phyloP scores from a whole-genome alignment of 768 basidiomycete species.

The Tricholomella constricta region DNA sequence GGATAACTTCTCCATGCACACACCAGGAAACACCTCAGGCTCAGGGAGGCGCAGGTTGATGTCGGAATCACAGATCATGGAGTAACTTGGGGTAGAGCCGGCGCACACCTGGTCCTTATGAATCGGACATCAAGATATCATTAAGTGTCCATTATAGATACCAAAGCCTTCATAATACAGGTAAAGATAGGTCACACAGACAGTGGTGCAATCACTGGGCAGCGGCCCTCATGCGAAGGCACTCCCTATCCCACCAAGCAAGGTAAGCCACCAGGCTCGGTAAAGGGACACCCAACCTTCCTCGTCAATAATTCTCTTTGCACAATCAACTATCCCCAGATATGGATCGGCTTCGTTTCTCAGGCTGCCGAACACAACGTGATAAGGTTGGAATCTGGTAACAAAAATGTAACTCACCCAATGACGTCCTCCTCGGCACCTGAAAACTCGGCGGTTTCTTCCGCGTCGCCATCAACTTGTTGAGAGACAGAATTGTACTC shows the following conservation, averaged over 20 bases:
- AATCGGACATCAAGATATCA: background rate
- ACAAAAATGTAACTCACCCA: constrained; percentile 48
- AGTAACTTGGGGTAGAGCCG: constrained; percentile 3
- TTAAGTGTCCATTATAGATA: constrained; percentile 5
- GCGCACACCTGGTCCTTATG: background rate
- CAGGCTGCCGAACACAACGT: constrained; percentile 43
- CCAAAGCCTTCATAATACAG: background rate
- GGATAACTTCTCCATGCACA: background rate
- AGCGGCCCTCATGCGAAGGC: constrained; percentile 44
- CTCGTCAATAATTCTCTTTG: constrained; percentile 74
- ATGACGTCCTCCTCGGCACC: constrained; percentile 83
- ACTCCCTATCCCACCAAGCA: constrained; percentile 60
- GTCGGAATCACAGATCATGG: background rate
- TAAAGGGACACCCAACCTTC: constrained; percentile 76
- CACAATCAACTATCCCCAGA: constrained; percentile 71
- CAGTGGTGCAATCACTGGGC: background rate
- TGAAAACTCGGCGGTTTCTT: constrained; percentile 62
- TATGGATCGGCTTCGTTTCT: constrained; percentile 83
- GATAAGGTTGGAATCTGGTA: background rate
- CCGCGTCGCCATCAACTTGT: constrained; percentile 67
- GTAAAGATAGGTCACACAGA: background rate
- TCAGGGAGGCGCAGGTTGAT: constrained; percentile 1
- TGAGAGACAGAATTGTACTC: constrained; percentile 76
- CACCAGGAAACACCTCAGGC: background rate
- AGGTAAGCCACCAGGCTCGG: constrained; percentile 85